Conservation (phyloP, 768 basidiomycete species). For the Kwoniella dendrophila region DNA sequence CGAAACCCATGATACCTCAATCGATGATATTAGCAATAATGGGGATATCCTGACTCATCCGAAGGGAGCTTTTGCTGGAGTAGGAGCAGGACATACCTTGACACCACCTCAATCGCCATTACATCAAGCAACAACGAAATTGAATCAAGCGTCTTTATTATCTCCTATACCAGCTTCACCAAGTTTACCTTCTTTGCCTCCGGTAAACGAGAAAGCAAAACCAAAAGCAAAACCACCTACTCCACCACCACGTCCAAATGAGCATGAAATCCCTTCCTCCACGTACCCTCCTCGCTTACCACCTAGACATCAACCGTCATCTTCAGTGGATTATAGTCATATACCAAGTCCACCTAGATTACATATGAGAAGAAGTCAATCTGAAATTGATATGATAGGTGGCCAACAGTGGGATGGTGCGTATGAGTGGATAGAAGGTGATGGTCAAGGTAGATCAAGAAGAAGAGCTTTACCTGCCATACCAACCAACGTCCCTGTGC, state of each 20-base stretch:
- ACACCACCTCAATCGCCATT: conserved; percentile 43
- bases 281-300: conserved; percentile 21
- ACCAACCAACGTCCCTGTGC: conserved; percentile 31
- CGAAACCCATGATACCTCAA: conserved; percentile 26
- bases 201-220: too few relatives aligned
- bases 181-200: background rate
- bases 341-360: conserved; percentile 9
- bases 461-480: conserved; percentile 33
- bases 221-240: conserved; percentile 15
- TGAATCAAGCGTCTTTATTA: conserved; percentile 19
- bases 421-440: conserved; percentile 16
- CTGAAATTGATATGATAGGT: conserved; percentile 15
- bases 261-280: conserved; percentile 19
- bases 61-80: conserved; percentile 35
- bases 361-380: conserved; percentile 13
- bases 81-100: conserved; percentile 47
- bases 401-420: conserved; percentile 11
- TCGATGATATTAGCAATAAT: background rate
- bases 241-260: conserved; percentile 25
- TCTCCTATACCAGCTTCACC: conserved; percentile 25
- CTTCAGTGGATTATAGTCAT: background rate
- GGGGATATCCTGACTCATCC: conserved; percentile 2
- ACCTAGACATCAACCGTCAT: conserved; percentile 10
- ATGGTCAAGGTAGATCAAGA: conserved; percentile 20
- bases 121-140: conserved; percentile 24